Percentiles rank a stretch among this genome's conserved stretches.
Evolutionary conservation across 768 basidiomycete genomes (phyloP).

Genomic region (Vararia minispora): DNA sequence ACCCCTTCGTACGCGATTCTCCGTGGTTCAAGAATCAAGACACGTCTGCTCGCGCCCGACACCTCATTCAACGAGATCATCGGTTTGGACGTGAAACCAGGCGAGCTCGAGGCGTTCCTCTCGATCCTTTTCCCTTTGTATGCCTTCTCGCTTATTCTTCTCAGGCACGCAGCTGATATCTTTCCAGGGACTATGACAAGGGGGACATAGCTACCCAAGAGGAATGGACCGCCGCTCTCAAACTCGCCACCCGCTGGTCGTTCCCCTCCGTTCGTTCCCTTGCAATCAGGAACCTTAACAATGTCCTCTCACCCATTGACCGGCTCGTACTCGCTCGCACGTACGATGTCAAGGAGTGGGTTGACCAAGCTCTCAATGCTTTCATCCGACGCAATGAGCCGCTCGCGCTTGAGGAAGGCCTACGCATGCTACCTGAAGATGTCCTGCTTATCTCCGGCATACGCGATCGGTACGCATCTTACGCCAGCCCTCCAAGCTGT

Average conservation of each 20-base stretch:
- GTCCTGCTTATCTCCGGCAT: slow-evolving; percentile 4
- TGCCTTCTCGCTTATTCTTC: not conserved
- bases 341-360: slow-evolving; percentile 6
- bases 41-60: too few relatives aligned
- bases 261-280: slow-evolving; percentile 8
- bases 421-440: slow-evolving; percentile 6
- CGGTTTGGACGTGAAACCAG: slow-evolving; percentile 3
- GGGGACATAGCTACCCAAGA: slow-evolving; percentile 2
- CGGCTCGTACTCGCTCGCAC: slow-evolving; percentile 4
- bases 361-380: slow-evolving; percentile 1
- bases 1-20: slow-evolving; percentile 7
- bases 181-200: slow-evolving; percentile 6
- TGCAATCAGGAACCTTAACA: slow-evolving; percentile 3
- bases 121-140: slow-evolving; percentile 10
- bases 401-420: slow-evolving; percentile 8
- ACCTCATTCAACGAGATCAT: too few relatives aligned
- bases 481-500: too few relatives aligned
- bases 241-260: slow-evolving; percentile 8
- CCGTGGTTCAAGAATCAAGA: slow-evolving; percentile 6
- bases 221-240: slow-evolving; percentile 8
- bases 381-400: slow-evolving; percentile 5
- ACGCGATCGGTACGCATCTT: too few relatives aligned
- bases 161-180: not conserved
- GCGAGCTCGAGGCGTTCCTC: slow-evolving; percentile 8
- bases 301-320: not conserved